phyloP scores from a whole-genome alignment of 129 eudicot genomes.

The Scalesia atractyloides region DNA sequence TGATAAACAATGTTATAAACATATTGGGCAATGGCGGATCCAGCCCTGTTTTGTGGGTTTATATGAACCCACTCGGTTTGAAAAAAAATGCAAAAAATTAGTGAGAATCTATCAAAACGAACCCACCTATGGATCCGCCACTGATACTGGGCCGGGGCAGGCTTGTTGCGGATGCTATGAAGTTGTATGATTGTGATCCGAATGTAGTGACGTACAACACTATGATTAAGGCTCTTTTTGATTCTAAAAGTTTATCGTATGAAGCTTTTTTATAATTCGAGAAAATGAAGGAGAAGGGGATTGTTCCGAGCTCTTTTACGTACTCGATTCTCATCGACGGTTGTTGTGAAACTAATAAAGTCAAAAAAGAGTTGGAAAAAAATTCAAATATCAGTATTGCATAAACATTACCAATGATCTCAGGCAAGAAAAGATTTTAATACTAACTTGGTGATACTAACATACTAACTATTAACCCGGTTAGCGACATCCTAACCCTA shows the following conservation, averaged over 20 bases:
- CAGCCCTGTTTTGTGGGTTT: no score
- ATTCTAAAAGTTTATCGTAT: constrained; percentile 57
- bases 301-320: constrained; percentile 77
- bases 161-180: constrained; percentile 76
- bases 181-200: constrained; percentile 60
- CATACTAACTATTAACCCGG: no score
- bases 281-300: constrained; percentile 66
- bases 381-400: no score
- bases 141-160: constrained; percentile 80
- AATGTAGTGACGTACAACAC: constrained; percentile 93
- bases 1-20: constrained; percentile 82
- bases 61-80: no score
- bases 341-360: constrained; percentile 71
- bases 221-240: constrained; percentile 68
- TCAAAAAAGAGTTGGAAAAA: constrained; percentile 55
- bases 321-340: constrained; percentile 92
- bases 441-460: no score
- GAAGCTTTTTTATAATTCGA: constrained; percentile 60
- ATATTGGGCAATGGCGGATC: no score
- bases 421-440: no score
- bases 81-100: no score
- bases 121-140: no score
- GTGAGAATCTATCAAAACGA: no score
- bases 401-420: no score
- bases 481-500: no score